Evolutionary conservation across 306 rosid species (phyloP), one percentile per base, ranked within the genome.

Genomic region (Inga laurina): DNA sequence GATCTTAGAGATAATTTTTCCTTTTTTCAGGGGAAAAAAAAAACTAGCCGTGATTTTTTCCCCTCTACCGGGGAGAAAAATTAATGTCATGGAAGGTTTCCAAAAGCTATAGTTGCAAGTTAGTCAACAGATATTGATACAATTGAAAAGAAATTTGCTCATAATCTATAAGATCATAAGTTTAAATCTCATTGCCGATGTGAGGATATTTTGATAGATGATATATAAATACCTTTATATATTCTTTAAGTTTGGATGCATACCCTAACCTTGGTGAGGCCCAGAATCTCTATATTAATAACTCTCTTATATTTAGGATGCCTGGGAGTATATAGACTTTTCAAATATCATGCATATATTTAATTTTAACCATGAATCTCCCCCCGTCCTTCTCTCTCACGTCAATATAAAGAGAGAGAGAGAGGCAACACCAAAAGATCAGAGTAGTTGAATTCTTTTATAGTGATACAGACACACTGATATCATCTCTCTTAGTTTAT

Each of bases 401-500:
- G 5, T 32, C 2, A 65, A 7, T 32, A 65, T 65, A 65, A 15
- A 65, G n/a, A 15, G 71, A 15, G n/a, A 15, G n/a, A 32, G 2
- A 32, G 71, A 22, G 1, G 43, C 43, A 2, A 65, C 43, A 32
- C 71, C 43, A 32, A 65, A 5, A 65, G 1, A 52, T 52, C 59
- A 27, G 39, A 65, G 71, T 34, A 65, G 43, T 32, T 32, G 44
- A 32, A 34, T 65, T 14, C 43, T 11, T 4, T 61, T 64, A 24
- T 5, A 30, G 39, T n/a, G 66, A 39, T 6, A 59, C 68, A 59
- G 0, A 7, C 14, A 62, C 18, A 27, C 37, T 62, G 68, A 64
- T 64, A 64, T 30, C 11, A 7, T 4, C 32, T 13, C 70, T 64
- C 13, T 3, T 14, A 1, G 18, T 32, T 34, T 86, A 93, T 93